Evolutionary conservation across 139 green algal species (phyloP), one percentile per base, ranked within the genome.

Genomic region (Haematococcus lacustris): DNA sequence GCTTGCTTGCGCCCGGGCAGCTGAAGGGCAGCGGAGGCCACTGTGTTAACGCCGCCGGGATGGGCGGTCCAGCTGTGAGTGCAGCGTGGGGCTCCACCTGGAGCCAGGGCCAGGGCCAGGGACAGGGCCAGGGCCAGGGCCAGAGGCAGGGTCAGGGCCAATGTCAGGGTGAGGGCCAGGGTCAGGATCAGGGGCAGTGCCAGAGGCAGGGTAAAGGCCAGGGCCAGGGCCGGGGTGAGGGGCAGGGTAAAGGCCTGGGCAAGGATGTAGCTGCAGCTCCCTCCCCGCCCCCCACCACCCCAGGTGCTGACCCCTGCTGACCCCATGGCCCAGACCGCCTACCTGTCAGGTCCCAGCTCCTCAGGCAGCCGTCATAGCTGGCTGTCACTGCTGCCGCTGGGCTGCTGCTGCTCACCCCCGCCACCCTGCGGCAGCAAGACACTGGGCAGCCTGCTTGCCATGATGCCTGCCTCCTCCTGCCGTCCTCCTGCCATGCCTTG

Each of bases 291-390:
- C n/a, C n/a, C n/a, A n/a, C n/a, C n/a, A n/a, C n/a, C n/a, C n/a
- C n/a, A n/a, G n/a, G n/a, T n/a, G n/a, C n/a, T n/a, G n/a, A n/a
- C n/a, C n/a, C n/a, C n/a, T n/a, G n/a, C n/a, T n/a, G n/a, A n/a
- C n/a, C n/a, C n/a, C n/a, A n/a, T n/a, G n/a, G n/a, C n/a, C n/a
- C n/a, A n/a, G n/a, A n/a, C n/a, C n/a, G n/a, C n/a, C n/a, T n/a
- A n/a, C n/a, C n/a, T n/a, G n/a, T 63, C 1, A 72, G 47, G 57
- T 78, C 77, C 82, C 81, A 91, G 7, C 81, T 28, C 1, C 85
- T 71, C 25, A 88, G 37, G 26, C 78, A 71, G 9, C 87, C 84
- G 66, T 92, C 84, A 53, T 88, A 86, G 63, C 76, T 80, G 68
- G 83, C 91, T 65, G 85, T 88, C 33, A 80, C 50, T 0, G 80